Evolutionary conservation across 2,329 filamentous ascomycete genomes (phyloP).

Genomic region (Hypoxylon sp.): DNA sequence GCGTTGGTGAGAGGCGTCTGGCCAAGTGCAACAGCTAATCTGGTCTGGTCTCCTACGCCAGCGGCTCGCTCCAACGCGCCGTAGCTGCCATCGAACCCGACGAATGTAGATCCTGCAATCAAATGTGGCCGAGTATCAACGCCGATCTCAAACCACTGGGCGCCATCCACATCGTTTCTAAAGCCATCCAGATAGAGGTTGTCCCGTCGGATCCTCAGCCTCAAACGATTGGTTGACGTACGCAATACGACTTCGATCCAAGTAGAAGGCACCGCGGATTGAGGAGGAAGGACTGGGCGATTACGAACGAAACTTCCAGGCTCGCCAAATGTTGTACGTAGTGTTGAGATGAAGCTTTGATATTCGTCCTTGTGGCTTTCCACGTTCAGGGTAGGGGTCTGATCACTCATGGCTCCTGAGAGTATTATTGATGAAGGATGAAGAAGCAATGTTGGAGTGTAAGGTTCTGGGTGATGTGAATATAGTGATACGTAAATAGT

Average conservation of each 20-base stretch:
- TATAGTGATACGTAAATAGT: neutral
- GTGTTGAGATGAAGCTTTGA: neutral
- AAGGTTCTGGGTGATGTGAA: too few relatives aligned
- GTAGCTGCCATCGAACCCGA: constrained; percentile 7
- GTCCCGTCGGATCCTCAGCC: neutral
- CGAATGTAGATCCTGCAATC: neutral
- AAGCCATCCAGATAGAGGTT: neutral
- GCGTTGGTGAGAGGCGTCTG: neutral
- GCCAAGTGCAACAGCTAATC: neutral
- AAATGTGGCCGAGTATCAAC: neutral
- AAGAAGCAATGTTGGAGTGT: neutral
- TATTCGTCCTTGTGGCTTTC: neutral
- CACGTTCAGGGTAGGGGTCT: neutral
- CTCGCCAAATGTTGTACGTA: neutral
- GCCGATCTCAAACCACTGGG: constrained; percentile 1
- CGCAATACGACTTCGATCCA: constrained; percentile 1
- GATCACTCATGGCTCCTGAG: neutral
- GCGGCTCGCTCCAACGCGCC: constrained; percentile 5
- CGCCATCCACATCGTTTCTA: neutral
- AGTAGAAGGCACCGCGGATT: neutral
- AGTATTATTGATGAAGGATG: neutral
- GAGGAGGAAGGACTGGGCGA: neutral
- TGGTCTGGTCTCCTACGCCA: constrained; percentile 2
- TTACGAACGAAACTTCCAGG: neutral
- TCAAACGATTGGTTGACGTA: neutral